Evolutionary conservation across 2,329 filamentous ascomycete species (phyloP).

Genomic region (Monosporascus sp.): DNA sequence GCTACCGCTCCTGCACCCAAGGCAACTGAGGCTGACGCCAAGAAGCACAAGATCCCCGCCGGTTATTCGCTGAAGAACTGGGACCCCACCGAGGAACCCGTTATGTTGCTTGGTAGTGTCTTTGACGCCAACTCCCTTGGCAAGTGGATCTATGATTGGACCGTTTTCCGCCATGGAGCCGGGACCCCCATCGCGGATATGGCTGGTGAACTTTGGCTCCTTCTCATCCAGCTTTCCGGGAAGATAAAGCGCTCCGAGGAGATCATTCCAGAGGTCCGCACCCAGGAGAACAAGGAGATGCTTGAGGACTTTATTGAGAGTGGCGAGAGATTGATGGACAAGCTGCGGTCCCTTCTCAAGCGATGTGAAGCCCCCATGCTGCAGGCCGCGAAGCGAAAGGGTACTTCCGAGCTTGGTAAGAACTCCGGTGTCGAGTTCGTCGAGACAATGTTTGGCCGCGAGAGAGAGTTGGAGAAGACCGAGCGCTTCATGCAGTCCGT

Average conservation of each 20-base stretch:
- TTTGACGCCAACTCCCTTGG: constrained; percentile 97
- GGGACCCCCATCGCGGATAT: constrained; percentile 81
- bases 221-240: constrained; percentile 87
- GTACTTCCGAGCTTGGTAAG: constrained; percentile 73
- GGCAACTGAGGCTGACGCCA: constrained; percentile 57
- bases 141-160: constrained; percentile 99
- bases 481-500: constrained; percentile 90
- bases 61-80: constrained; percentile 98
- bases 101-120: constrained; percentile 89
- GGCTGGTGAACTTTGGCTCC: constrained; percentile 90
- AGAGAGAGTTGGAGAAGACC: constrained; percentile 82
- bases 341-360: constrained; percentile 82
- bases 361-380: constrained; percentile 94
- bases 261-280: constrained; percentile 66
- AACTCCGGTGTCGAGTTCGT: constrained; percentile 94
- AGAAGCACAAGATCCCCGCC: constrained; percentile 69
- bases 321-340: constrained; percentile 80
- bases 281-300: constrained; percentile 69
- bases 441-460: constrained; percentile 88
- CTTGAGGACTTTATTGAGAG: constrained; percentile 87
- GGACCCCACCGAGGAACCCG: constrained; percentile 91
- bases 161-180: constrained; percentile 81
- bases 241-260: constrained; percentile 92
- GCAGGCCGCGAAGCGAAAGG: constrained; percentile 72
- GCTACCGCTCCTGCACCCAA: constrained; percentile 27